Percentiles rank a stretch among this genome's conserved stretches.
Evolutionary conservation across 139 green algal genomes (phyloP).

Genomic region (Coelastrella sp.): DNA sequence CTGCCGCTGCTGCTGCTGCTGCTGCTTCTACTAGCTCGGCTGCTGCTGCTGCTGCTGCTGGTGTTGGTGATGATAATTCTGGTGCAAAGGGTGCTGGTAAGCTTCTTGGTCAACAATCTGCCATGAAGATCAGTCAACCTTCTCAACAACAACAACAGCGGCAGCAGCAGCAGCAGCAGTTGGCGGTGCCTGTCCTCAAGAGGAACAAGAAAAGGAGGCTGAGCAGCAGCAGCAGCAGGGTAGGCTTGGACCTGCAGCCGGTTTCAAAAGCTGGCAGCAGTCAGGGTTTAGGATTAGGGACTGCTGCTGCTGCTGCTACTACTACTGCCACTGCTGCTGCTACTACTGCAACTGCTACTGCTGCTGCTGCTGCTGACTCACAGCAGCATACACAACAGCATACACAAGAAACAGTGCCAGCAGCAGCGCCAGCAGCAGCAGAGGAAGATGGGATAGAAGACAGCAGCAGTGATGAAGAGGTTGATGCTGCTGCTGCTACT

Average conservation of each 20-base stretch:
- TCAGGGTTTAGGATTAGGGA: background rate
- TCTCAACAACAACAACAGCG: background rate
- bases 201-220: background rate
- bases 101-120: background rate
- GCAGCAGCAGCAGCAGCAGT: background rate
- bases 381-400: background rate
- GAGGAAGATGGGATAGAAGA: slow-evolving; percentile 6
- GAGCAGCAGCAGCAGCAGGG: background rate
- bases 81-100: background rate
- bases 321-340: background rate
- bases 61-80: background rate
- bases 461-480: slow-evolving; percentile 4
- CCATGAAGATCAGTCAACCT: background rate
- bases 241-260: background rate
- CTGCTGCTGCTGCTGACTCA: background rate
- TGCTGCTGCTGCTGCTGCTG: slow-evolving; percentile 24
- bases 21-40: background rate
- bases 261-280: background rate
- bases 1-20: background rate
- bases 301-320: background rate
- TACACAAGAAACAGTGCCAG: background rate
- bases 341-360: background rate
- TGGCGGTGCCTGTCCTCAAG: background rate
- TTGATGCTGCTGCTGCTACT: background rate
- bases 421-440: background rate